Conservation (phyloP, 2,329 filamentous ascomycete genomes). For the Trichoderma sp. region DNA sequence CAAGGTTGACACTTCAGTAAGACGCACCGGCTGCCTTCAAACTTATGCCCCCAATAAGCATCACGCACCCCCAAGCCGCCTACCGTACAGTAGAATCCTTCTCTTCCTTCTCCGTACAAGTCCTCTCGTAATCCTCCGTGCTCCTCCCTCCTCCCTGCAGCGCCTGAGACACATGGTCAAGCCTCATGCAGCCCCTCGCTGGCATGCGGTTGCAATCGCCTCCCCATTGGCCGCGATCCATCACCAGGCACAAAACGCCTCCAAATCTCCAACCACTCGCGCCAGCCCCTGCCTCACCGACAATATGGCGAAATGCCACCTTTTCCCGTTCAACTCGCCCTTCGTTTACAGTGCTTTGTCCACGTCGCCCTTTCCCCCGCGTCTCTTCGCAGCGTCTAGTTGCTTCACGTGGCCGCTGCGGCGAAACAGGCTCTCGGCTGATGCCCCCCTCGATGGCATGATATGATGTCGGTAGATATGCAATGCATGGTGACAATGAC, state of each 20-base stretch:
- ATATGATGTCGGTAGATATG: not conserved
- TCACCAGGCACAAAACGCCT: conserved; percentile 8
- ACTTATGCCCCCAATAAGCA: not conserved
- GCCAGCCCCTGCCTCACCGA: conserved; percentile 1
- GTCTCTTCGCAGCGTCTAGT: not conserved
- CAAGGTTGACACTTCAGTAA: not conserved
- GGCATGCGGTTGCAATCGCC: conserved; percentile 4
- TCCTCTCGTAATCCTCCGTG: not conserved
- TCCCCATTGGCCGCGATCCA: conserved; percentile 2
- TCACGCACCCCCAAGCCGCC: not conserved
- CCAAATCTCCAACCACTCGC: not conserved
- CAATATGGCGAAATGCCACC: conserved; percentile 11
- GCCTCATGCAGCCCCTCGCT: not conserved
- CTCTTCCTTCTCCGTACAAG: not conserved
- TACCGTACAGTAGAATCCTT: too few species aligned
- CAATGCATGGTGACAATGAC: not conserved
- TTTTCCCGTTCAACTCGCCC: not conserved
- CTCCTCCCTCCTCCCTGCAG: not conserved
- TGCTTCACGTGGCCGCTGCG: not conserved
- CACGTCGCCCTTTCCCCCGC: not conserved
- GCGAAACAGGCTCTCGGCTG: not conserved
- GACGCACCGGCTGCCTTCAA: not conserved
- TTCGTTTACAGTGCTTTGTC: not conserved
- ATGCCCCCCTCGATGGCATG: not conserved
- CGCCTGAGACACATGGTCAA: not conserved